These are phyloP conservation scores for Acer negundo DNA, from an alignment of 345 rosid species.

Conservation along the genomic window DNA sequence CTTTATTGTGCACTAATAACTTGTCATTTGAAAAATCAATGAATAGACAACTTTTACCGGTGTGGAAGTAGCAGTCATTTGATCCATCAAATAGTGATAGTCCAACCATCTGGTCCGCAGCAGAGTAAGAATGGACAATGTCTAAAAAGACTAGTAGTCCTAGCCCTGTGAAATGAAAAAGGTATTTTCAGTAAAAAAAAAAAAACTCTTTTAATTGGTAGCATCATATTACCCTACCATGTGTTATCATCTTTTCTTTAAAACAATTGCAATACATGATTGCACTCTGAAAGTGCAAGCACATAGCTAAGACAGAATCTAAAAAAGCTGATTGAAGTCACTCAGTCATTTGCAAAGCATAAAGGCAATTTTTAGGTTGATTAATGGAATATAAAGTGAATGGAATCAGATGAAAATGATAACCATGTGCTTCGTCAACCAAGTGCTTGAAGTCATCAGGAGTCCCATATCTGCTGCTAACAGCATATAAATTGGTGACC, in stretches of 20 bases:
- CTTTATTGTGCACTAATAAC: background rate
- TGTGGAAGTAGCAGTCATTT: constrained; percentile 93
- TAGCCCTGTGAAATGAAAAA: constrained; percentile 50
- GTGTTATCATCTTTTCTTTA: background rate
- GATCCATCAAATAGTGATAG: constrained; percentile 92
- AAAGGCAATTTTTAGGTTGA: constrained; percentile 10
- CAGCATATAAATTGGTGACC: constrained; percentile 93
- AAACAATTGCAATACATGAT: background rate
- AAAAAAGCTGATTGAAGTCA: background rate
- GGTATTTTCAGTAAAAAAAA: constrained; percentile 3
- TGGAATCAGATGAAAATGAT: constrained; percentile 19
- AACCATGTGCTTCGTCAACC: constrained; percentile 97
- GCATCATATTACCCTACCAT: background rate
- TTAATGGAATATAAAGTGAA: constrained; percentile 10
- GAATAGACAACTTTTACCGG: constrained; percentile 50
- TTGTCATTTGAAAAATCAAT: background rate
- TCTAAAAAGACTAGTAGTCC: constrained; percentile 88
- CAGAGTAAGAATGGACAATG: constrained; percentile 92
- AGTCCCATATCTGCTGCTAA: constrained; percentile 90
- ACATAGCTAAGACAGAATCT: background rate
- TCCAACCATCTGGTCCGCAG: constrained; percentile 98
- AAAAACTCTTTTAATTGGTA: background rate
- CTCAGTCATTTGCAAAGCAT: constrained; percentile 9
- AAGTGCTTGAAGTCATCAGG: constrained; percentile 95
- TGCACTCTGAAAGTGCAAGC: constrained; percentile 13